Evolutionary conservation across 164 flowering plant genomes (phyloP), one percentile per base, ranked within the genome.

Genomic region (Tetrastigma voinierianum): DNA sequence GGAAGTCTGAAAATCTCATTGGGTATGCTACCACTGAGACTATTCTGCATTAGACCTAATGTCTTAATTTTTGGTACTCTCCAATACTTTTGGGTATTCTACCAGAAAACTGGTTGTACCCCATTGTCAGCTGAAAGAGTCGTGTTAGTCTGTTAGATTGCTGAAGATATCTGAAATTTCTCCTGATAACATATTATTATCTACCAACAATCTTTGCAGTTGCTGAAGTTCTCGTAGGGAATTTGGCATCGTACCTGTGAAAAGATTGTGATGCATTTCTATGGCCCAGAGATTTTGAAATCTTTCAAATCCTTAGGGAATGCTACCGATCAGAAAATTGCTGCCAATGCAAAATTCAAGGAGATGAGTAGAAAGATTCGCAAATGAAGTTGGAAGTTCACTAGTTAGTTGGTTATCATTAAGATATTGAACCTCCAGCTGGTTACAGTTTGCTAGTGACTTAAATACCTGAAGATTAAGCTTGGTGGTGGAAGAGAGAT

Each of bases 21-120:
- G 13, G 65, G 71, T 25, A 68, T 61, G 44, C 52, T 55, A 3
- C 72, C 72, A 32, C 10, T 32, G 9, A 63, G 62, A 15, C 6
- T 56, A 44, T 55, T 62, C 21, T 17, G 1, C 13, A 0, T 32
- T 6, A 65, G 18, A 7, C 49, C 60, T 16, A 65, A 21, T 8
- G 0, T 7, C 9, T 20, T 32, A 69, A 15, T 1, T 19, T n/a
- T 57, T 62, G 44, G 48, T 62, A 69, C 2, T 18, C 17, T 21
- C 46, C 55, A 17, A 62, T 46, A 18, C 67, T 55, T 1, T 9
- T 12, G 2, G 70, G 75, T n/a, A 67, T 54, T 46, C 20, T 19
- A n/a, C 71, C 75, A 20, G 63, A 65, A 40, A 72, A 68, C 32
- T 62, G 48, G 56, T 72, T 72, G 14, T 10, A 18, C 1, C 61